Evolutionary conservation across 441 rosid species (phyloP).

Genomic region (Gossypium trilobum): DNA sequence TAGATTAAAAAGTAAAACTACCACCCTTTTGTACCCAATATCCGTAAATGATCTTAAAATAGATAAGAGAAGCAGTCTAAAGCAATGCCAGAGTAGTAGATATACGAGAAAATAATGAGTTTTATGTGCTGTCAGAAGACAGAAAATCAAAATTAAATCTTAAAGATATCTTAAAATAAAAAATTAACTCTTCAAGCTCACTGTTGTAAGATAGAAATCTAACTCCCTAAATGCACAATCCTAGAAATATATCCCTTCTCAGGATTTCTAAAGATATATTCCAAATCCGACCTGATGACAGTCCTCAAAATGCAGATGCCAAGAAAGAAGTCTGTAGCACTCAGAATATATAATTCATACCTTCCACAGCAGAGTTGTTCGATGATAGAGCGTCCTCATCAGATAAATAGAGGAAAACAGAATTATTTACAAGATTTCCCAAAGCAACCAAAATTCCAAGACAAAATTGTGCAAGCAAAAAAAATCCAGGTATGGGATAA

Average conservation of each 20-base stretch:
- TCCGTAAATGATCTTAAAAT: constrained; percentile 5
- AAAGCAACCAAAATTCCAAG: constrained; percentile 91
- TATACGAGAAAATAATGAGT: neutral
- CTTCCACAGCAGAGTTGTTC: constrained; percentile 51
- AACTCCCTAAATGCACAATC: neutral
- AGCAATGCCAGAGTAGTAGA: neutral
- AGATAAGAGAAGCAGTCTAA: constrained; percentile 4
- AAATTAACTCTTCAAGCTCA: constrained; percentile 11
- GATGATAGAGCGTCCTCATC: constrained; percentile 54
- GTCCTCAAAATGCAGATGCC: neutral
- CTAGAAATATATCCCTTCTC: neutral
- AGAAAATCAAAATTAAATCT: neutral
- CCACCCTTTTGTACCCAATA: constrained; percentile 5
- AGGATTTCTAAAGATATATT: neutral
- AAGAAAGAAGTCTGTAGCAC: neutral
- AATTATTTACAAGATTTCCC: constrained; percentile 96
- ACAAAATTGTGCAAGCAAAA: constrained; percentile 94
- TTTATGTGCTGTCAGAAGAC: constrained; percentile 2
- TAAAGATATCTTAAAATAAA: neutral
- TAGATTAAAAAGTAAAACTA: constrained; percentile 9
- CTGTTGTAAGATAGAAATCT: constrained; percentile 5
- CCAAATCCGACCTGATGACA: neutral
- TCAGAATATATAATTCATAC: constrained; percentile 27
- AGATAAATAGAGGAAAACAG: constrained; percentile 81
- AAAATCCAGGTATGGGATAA: constrained; percentile 92